A percentile compares a stretch with the other conserved stretches of the same genome.
Conservation (phyloP, 2,329 filamentous ascomycete species). For the Penicillium sp. region DNA sequence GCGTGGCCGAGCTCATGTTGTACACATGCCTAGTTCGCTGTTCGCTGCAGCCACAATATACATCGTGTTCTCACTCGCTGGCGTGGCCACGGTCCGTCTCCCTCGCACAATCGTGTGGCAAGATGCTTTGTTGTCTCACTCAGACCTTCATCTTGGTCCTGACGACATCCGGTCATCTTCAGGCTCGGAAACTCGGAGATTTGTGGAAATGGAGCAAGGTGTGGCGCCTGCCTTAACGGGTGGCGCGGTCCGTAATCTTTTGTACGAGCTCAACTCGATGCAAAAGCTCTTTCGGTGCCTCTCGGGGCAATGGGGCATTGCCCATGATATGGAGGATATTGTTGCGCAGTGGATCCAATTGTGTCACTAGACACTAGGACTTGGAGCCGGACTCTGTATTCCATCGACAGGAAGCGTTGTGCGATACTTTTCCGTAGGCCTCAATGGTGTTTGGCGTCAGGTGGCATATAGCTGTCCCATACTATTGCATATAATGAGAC, state of each 20-base stretch:
- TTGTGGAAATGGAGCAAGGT: constrained; percentile 32
- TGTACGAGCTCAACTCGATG: constrained; percentile 50
- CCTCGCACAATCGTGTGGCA: constrained; percentile 45
- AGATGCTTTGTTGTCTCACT: constrained; percentile 35
- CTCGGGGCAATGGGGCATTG: constrained; percentile 47
- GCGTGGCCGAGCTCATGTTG: constrained; percentile 45
- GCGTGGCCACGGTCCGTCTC: constrained; percentile 38
- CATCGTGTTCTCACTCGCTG: constrained; percentile 41
- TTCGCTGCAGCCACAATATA: constrained; percentile 47
- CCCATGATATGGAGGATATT: constrained; percentile 47
- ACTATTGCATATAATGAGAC: no score
- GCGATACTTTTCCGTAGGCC: no score
- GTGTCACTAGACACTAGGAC: constrained; percentile 34
- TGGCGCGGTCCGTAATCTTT: constrained; percentile 38
- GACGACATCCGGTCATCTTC: constrained; percentile 23
- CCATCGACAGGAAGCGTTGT: no score
- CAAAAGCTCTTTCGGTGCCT: constrained; percentile 48
- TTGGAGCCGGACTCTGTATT: neutral
- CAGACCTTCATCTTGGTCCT: constrained; percentile 29
- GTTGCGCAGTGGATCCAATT: constrained; percentile 46
- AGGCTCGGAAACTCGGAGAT: constrained; percentile 40
- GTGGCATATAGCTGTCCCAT: no score
- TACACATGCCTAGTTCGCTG: constrained; percentile 47
- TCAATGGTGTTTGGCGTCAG: no score
- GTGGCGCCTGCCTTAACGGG: constrained; percentile 20